Conservation (phyloP, 129 eudicot genomes). For the Lactuca saligna region DNA sequence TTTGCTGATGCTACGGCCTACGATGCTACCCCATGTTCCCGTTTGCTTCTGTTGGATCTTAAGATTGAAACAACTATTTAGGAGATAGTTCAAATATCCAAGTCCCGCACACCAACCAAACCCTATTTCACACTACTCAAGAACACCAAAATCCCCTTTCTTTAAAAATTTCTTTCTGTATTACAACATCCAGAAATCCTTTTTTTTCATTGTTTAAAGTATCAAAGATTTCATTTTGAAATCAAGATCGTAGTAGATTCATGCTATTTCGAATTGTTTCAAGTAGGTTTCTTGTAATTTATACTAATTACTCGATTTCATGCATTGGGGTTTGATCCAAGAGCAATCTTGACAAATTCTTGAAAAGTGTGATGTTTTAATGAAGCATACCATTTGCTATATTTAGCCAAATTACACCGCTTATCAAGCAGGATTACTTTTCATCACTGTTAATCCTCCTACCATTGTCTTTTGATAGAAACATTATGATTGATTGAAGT, state of each 20-base stretch:
- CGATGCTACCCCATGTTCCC: constrained; percentile 22
- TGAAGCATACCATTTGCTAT: too few relatives aligned
- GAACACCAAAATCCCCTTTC: constrained; percentile 1
- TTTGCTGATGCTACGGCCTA: not conserved
- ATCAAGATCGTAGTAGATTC: not conserved
- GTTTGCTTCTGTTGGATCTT: constrained; percentile 19
- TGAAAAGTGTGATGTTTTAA: constrained; percentile 7
- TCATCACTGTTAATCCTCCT: too few relatives aligned
- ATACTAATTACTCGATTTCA: not conserved
- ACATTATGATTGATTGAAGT: too few relatives aligned
- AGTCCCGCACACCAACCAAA: constrained; percentile 1
- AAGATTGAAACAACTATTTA: constrained; percentile 18
- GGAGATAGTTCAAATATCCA: constrained; percentile 12
- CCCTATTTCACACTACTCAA: not conserved
- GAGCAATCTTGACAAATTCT: constrained; percentile 20
- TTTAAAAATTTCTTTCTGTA: constrained; percentile 4
- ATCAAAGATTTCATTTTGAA: constrained; percentile 3
- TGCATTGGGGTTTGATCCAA: constrained; percentile 5
- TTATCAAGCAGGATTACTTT: too few relatives aligned
- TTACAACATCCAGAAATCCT: not conserved
- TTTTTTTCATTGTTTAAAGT: not conserved
- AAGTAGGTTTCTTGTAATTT: constrained; percentile 17
- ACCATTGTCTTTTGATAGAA: too few relatives aligned
- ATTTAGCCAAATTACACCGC: too few relatives aligned
- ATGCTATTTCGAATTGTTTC: not conserved